A percentile compares a stretch with the other conserved stretches of the same genome.
Conservation (phyloP, 2,329 filamentous ascomycete genomes). For the Beauveria brongniartii region DNA sequence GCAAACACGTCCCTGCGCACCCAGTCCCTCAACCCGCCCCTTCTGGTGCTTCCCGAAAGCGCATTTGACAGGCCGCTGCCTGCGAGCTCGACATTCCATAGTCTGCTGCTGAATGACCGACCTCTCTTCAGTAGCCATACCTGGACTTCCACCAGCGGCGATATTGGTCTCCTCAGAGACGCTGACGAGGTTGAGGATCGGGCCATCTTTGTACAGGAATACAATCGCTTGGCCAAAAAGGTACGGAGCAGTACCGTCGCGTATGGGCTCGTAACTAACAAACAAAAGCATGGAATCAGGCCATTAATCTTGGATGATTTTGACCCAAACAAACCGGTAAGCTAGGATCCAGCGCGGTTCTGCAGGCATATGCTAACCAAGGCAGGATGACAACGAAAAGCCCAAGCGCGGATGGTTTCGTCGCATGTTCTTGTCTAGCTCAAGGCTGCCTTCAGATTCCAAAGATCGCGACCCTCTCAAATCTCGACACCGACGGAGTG, state of each 20-base stretch:
- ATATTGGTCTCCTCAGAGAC: conserved; percentile 38
- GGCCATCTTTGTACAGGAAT: conserved; percentile 43
- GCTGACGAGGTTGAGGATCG: conserved; percentile 42
- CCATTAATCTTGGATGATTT: conserved; percentile 30
- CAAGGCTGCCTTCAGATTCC: conserved; percentile 11
- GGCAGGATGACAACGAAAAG: conserved; percentile 1
- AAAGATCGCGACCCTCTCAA: conserved; percentile 12
- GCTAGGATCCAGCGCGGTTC: not conserved
- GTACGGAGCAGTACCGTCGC: conserved; percentile 24
- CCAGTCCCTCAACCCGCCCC: not conserved
- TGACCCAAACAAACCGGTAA: conserved; percentile 21
- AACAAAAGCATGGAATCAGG: conserved; percentile 44
- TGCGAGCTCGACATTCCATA: conserved; percentile 4
- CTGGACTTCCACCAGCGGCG: conserved; percentile 50
- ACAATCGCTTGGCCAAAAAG: conserved; percentile 52
- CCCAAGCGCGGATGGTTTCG: conserved; percentile 29
- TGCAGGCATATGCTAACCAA: not conserved
- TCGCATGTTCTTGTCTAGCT: conserved; percentile 26
- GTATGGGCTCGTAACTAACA: not conserved
- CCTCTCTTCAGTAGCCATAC: conserved; percentile 37
- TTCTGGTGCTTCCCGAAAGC: conserved; percentile 2
- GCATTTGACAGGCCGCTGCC: not conserved
- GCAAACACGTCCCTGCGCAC: not conserved
- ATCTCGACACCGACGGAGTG: conserved; percentile 39
- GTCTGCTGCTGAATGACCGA: conserved; percentile 1